These are phyloP conservation scores for Ambrosia artemisiifolia DNA, from an alignment of 129 eudicot genomes.

Conservation along the genomic window DNA sequence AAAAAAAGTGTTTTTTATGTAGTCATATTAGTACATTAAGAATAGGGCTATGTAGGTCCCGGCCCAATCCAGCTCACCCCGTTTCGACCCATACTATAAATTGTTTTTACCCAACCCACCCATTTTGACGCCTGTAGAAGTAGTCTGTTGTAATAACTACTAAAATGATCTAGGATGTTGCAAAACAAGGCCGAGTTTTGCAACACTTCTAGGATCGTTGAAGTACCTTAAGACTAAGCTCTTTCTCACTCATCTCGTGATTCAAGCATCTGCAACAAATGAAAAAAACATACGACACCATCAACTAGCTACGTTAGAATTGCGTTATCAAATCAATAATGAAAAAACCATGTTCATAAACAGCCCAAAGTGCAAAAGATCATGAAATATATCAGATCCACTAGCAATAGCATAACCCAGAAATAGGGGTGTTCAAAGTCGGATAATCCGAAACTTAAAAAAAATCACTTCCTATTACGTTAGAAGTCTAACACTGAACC, in stretches of 20 bases:
- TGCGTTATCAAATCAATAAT: background rate
- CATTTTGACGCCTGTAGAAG: background rate
- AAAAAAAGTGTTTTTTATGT: no score
- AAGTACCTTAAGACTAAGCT: constrained; percentile 59
- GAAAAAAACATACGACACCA: background rate
- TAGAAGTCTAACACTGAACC: no score
- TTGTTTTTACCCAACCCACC: no score
- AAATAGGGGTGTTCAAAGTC: background rate
- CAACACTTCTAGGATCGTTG: background rate
- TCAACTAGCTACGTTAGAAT: constrained; percentile 10
- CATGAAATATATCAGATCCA: background rate
- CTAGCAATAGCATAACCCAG: background rate
- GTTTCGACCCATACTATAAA: background rate
- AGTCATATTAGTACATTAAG: background rate
- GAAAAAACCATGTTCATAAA: background rate
- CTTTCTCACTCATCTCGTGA: constrained; percentile 43
- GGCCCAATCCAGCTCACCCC: background rate
- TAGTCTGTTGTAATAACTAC: background rate
- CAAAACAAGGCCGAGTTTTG: no score
- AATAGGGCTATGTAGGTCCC: background rate
- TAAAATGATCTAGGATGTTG: background rate
- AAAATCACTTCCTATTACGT: no score
- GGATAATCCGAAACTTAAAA: no score
- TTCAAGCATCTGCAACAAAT: constrained; percentile 56
- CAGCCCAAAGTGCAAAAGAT: constrained; percentile 7